Conservation (phyloP, 768 basidiomycete genomes). For the Tylopilus sp. region DNA sequence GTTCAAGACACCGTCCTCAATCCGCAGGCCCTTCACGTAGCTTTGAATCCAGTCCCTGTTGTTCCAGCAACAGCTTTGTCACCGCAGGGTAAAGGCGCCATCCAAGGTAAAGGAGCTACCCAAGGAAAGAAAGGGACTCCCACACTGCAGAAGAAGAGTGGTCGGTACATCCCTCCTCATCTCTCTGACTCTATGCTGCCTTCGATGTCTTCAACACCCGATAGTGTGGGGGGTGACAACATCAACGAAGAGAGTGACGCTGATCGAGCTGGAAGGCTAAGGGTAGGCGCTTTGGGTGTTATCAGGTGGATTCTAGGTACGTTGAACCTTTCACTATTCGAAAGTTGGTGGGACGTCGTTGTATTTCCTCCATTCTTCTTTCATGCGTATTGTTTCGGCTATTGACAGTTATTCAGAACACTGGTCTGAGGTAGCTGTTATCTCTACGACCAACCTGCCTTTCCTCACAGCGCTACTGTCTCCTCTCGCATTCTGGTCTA, state of each 20-base stretch:
- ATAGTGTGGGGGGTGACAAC: slow-evolving; percentile 24
- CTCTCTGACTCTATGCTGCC: slow-evolving; percentile 32
- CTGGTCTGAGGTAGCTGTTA: slow-evolving; percentile 8
- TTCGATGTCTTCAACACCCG: slow-evolving; percentile 17
- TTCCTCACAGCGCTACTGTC: slow-evolving; percentile 14
- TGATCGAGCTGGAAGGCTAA: slow-evolving; percentile 68
- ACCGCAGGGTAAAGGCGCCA: slow-evolving; percentile 3
- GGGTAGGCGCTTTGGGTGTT: slow-evolving; percentile 66
- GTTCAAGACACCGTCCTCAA: slow-evolving; percentile 54
- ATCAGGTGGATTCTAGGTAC: slow-evolving; percentile 61
- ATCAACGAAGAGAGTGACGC: slow-evolving; percentile 59
- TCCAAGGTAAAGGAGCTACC: slow-evolving; percentile 6
- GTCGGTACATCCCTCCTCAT: slow-evolving; percentile 29
- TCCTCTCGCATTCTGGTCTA: slow-evolving; percentile 54
- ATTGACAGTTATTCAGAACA: slow-evolving; percentile 15
- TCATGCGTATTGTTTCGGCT: background rate
- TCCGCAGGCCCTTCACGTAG: slow-evolving; percentile 53
- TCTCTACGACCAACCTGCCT: background rate
- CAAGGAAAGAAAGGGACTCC: slow-evolving; percentile 20
- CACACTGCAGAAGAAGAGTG: slow-evolving; percentile 29
- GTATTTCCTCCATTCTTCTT: background rate
- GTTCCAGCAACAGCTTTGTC: slow-evolving; percentile 17
- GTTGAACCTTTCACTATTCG: slow-evolving; percentile 21
- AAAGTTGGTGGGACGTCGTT: background rate
- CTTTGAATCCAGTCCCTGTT: slow-evolving; percentile 64